Evolutionary conservation across 192 early-diverging fungal genomes (phyloP).

Genomic region (Piromyces finnis): DNA sequence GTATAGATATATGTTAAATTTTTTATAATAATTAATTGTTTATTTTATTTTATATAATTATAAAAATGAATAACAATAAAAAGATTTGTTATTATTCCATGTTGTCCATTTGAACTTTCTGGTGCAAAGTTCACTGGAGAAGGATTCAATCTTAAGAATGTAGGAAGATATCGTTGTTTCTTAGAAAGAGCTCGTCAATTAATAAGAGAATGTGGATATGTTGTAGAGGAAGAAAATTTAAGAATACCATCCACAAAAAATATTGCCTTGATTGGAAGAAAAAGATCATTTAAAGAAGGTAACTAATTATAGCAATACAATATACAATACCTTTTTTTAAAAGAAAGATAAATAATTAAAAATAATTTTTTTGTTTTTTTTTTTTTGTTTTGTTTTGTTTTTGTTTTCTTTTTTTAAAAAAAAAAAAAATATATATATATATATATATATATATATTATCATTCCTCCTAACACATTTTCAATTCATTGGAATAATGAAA

Average conservation of each 20-base stretch:
- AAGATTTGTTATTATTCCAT: constrained; percentile 63
- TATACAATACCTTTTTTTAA: too few species aligned
- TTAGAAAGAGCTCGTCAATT: constrained; percentile 35
- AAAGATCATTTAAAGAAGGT: not conserved
- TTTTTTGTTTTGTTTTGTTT: too few species aligned
- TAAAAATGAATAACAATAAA: not conserved
- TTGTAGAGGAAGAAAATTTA: constrained; percentile 37
- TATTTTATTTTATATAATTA: too few species aligned
- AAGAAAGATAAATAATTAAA: too few species aligned
- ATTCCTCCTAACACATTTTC: too few species aligned
- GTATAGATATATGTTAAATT: too few species aligned
- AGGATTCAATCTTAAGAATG: constrained; percentile 10
- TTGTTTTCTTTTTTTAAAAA: too few species aligned
- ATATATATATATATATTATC: too few species aligned
- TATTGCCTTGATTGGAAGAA: constrained; percentile 46
- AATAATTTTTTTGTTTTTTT: too few species aligned
- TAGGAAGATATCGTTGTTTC: constrained; percentile 53
- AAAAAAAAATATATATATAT: too few species aligned
- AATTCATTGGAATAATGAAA: too few species aligned
- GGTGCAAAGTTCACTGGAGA: constrained; percentile 29
- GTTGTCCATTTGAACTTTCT: constrained; percentile 58
- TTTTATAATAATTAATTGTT: too few species aligned
- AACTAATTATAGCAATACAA: not conserved
- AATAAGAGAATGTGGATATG: constrained; percentile 32
- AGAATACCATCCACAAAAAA: constrained; percentile 73